phyloP scores from a whole-genome alignment of 73 alveolate species.

The Uronychia setigera region DNA sequence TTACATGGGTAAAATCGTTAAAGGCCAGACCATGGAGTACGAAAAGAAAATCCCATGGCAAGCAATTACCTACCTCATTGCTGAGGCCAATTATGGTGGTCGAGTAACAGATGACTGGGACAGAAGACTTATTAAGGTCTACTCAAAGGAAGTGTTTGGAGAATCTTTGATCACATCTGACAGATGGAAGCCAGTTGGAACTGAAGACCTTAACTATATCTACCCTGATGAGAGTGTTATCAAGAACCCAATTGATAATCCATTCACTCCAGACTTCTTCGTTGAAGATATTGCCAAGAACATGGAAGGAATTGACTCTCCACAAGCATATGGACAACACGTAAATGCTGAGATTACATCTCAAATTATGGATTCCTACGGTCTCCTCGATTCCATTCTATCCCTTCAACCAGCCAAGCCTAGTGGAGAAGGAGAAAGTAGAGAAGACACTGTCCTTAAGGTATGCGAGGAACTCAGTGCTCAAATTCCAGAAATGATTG shows the following conservation, averaged over 20 bases:
- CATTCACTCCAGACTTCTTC: constrained; percentile 71
- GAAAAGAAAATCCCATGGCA: constrained; percentile 95
- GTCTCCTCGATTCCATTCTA: constrained; percentile 88
- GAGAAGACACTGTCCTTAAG: constrained; percentile 85
- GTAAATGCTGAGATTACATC: constrained; percentile 98
- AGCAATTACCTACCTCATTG: constrained; percentile 98
- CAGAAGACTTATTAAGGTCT: constrained; percentile 87
- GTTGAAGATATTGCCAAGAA: constrained; percentile 55
- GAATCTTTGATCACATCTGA: constrained; percentile 44
- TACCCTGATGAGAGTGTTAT: constrained; percentile 66
- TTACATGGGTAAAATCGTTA: constrained; percentile 91
- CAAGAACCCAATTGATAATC: constrained; percentile 37
- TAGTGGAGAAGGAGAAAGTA: constrained; percentile 87
- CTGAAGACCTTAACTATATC: constrained; percentile 55
- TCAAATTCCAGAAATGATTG: constrained; percentile 93
- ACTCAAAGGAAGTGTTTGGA: constrained; percentile 71
- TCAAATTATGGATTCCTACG: constrained; percentile 93
- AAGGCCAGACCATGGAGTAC: constrained; percentile 71
- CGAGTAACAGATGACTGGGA: constrained; percentile 99
- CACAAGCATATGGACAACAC: constrained; percentile 97
- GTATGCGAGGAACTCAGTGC: constrained; percentile 80
- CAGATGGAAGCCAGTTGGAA: constrained; percentile 67
- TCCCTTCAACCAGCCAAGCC: constrained; percentile 89
- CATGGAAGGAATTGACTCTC: constrained; percentile 70
- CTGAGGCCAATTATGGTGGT: constrained; percentile 99